These are phyloP conservation scores for Globisporangium nagaii DNA, from an alignment of 352 stramenopile species.

Conservation along the genomic window DNA sequence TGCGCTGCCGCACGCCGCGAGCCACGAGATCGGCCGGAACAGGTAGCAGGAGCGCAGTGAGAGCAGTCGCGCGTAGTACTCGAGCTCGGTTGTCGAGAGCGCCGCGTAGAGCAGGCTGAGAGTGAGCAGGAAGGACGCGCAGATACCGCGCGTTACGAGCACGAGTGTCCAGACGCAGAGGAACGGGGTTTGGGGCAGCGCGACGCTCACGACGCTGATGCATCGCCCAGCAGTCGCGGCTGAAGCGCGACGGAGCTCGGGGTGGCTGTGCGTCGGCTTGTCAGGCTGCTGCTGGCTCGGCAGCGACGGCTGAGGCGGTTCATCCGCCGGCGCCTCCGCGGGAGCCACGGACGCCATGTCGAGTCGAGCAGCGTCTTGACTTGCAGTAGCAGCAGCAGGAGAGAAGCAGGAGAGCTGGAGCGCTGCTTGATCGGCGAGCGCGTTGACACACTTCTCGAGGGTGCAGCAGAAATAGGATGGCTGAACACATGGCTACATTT, in stretches of 20 bases:
- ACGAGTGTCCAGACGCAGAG: slow-evolving; percentile 4
- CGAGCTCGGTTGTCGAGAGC: slow-evolving; percentile 5
- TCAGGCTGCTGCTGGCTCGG: too few species aligned
- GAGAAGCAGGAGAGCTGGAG: too few species aligned
- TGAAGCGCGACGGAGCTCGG: neutral
- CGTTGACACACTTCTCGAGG: too few species aligned
- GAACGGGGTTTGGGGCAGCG: slow-evolving; percentile 1
- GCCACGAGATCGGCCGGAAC: neutral
- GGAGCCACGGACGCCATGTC: too few species aligned
- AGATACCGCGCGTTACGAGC: neutral
- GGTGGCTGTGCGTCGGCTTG: neutral
- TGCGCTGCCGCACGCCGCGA: neutral
- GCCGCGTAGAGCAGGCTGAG: slow-evolving; percentile 3
- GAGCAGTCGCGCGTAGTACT: slow-evolving; percentile 15
- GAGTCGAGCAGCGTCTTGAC: too few species aligned
- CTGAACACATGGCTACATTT: too few species aligned
- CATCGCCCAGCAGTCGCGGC: neutral
- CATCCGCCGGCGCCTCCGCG: neutral
- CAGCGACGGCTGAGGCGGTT: too few species aligned
- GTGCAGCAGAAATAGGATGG: too few species aligned
- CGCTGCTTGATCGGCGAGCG: too few species aligned
- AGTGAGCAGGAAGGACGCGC: slow-evolving; percentile 3
- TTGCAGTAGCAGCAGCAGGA: too few species aligned
- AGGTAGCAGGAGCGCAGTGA: neutral
- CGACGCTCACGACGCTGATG: slow-evolving; percentile 4